phyloP scores from a whole-genome alignment of 371 early-diverging fungal species.

The Mucor mucedo region DNA sequence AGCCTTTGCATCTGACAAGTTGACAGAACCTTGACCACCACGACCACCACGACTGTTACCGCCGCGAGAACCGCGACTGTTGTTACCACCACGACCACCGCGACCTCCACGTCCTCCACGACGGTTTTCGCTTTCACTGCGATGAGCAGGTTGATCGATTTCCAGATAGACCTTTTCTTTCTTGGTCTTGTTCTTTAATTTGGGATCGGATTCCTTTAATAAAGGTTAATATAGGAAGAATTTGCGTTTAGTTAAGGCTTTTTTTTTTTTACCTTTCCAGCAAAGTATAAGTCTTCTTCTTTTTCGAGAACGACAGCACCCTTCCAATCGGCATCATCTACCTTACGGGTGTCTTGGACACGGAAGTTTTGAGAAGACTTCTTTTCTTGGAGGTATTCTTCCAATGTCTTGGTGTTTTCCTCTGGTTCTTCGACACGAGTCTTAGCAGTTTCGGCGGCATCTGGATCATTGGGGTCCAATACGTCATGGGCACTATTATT shows the following conservation, averaged over 20 bases:
- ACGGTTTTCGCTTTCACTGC: conserved; percentile 25
- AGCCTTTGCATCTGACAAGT: conserved; percentile 70
- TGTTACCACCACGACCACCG: conserved; percentile 26
- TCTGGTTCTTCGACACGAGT: conserved; percentile 61
- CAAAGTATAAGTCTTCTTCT: conserved; percentile 62
- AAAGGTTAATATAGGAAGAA: conserved; percentile 3
- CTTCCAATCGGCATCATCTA: conserved; percentile 86
- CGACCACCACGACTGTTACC: conserved; percentile 37
- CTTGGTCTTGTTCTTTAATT: conserved; percentile 38
- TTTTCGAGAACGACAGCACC: conserved; percentile 70
- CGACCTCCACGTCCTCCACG: conserved; percentile 41
- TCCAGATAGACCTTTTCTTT: conserved; percentile 42
- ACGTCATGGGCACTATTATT: conserved; percentile 41
- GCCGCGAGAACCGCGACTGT: conserved; percentile 30
- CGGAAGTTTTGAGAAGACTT: conserved; percentile 29
- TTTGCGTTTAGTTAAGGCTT: conserved; percentile 27
- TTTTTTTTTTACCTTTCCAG: conserved; percentile 71
- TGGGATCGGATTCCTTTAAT: conserved; percentile 24
- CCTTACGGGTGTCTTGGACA: conserved; percentile 53
- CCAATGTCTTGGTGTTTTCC: conserved; percentile 75
- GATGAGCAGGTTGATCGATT: conserved; percentile 45
- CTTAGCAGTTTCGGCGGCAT: conserved; percentile 42
- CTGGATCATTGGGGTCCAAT: conserved; percentile 44
- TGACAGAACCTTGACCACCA: conserved; percentile 56
- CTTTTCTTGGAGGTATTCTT: conserved; percentile 72